A percentile compares a stretch with the other conserved stretches of the same genome.
Conservation (phyloP, 2,329 filamentous ascomycete species). For the Aspergillus unguis region DNA sequence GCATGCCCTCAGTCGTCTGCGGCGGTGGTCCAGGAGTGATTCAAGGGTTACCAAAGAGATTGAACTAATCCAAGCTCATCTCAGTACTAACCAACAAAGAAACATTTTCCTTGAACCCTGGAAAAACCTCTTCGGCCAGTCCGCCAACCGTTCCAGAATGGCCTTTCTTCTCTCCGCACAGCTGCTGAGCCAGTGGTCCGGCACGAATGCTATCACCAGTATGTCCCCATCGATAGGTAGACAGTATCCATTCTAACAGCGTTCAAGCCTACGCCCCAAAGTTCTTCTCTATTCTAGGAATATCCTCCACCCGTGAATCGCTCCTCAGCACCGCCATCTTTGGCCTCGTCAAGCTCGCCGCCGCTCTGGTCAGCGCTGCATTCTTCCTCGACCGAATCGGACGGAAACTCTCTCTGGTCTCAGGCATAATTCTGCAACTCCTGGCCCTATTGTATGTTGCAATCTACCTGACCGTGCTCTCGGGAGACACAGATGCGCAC, state of each 20-base stretch:
- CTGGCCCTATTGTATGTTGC: slow-evolving; percentile 56
- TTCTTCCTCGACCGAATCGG: slow-evolving; percentile 75
- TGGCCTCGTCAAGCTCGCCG: slow-evolving; percentile 45
- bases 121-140: not conserved
- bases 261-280: not conserved
- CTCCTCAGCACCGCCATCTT: not conserved
- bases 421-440: too few relatives aligned
- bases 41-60: not conserved
- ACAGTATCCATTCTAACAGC: not conserved
- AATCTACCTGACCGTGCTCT: slow-evolving; percentile 30
- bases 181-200: slow-evolving; percentile 68
- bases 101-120: not conserved
- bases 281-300: not conserved
- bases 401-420: too few relatives aligned
- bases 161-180: slow-evolving; percentile 65
- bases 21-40: not conserved
- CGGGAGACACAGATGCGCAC: not conserved
- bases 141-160: slow-evolving; percentile 60
- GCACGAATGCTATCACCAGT: slow-evolving; percentile 68
- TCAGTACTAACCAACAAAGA: not conserved
- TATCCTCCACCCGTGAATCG: not conserved
- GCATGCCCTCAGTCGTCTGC: not conserved
- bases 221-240: not conserved
- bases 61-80: not conserved
- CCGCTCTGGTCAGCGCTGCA: slow-evolving; percentile 64